Percentiles rank a stretch among this genome's conserved stretches.
Conservation (phyloP, 164 flowering plant species). For the Cinnamomum micranthum region DNA sequence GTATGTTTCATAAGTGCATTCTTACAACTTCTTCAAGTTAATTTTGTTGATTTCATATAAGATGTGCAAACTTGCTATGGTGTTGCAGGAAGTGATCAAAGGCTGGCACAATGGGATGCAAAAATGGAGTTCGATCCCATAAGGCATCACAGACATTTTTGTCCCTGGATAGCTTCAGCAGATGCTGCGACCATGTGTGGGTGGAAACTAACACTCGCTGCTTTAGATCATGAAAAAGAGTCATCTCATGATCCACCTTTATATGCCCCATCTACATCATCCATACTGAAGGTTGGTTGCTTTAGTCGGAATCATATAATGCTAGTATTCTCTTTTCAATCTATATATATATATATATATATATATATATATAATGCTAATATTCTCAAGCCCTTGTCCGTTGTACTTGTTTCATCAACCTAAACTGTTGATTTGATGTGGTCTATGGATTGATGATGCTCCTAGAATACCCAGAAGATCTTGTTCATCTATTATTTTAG, state of each 20-base stretch:
- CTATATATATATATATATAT: no score
- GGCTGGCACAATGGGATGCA: slow-evolving; percentile 16
- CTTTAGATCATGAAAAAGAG: slow-evolving; percentile 48
- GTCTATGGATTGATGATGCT: background rate
- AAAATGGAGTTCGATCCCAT: slow-evolving; percentile 72
- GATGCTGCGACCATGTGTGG: slow-evolving; percentile 49
- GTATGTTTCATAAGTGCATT: background rate
- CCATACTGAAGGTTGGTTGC: slow-evolving; percentile 51
- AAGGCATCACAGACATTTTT: slow-evolving; percentile 84
- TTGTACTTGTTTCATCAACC: background rate
- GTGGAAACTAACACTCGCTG: slow-evolving; percentile 70
- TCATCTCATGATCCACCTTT: slow-evolving; percentile 22
- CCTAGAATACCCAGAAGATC: background rate
- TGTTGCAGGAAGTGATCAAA: slow-evolving; percentile 34
- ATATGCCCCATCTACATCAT: slow-evolving; percentile 33
- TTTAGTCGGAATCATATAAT: background rate
- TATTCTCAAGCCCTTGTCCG: background rate
- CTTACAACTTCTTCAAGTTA: background rate
- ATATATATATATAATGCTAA: no score
- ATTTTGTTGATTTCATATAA: background rate
- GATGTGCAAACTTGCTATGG: background rate
- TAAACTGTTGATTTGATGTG: background rate
- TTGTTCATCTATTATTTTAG: background rate
- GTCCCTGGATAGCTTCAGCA: slow-evolving; percentile 82
- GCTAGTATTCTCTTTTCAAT: background rate